Evolutionary conservation across 2,329 filamentous ascomycete species (phyloP).

Genomic region (Xylaria hypoxylon): DNA sequence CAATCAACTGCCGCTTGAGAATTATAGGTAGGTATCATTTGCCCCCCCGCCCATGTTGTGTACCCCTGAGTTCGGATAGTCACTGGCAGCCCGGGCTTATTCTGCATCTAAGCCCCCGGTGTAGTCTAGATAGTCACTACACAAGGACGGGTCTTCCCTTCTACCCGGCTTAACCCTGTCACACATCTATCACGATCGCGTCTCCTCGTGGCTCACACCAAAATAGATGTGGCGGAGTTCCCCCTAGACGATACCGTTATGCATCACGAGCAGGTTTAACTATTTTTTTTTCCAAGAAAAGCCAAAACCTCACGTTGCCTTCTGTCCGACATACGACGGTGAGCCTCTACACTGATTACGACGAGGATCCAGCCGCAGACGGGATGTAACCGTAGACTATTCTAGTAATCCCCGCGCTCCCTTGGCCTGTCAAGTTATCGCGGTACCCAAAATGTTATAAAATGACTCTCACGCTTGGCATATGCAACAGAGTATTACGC

Average conservation of each 20-base stretch:
- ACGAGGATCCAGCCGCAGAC: neutral
- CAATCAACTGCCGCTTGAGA: slow-evolving; percentile 12
- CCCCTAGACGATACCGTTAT: neutral
- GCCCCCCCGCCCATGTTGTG: slow-evolving; percentile 15
- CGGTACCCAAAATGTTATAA: slow-evolving; percentile 2
- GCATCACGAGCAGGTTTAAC: neutral
- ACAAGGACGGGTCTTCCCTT: slow-evolving; percentile 8
- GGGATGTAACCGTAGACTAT: neutral
- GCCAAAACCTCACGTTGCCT: slow-evolving; percentile 1
- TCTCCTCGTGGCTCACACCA: slow-evolving; percentile 5
- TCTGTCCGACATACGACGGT: slow-evolving; percentile 16
- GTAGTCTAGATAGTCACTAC: neutral
- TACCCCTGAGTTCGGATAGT: slow-evolving; percentile 5
- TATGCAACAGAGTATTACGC: slow-evolving; percentile 13
- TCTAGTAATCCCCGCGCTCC: slow-evolving; percentile 10
- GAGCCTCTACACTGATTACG: neutral
- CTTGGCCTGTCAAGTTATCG: neutral
- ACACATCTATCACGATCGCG: slow-evolving; percentile 2
- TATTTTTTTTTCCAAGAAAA: neutral
- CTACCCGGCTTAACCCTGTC: slow-evolving; percentile 19
- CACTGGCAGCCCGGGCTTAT: slow-evolving; percentile 4
- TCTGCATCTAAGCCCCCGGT: slow-evolving; percentile 20
- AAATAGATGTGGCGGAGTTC: neutral
- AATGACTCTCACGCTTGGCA: slow-evolving; percentile 16
- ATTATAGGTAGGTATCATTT: neutral